These are phyloP conservation scores for Myochromella boudieri DNA, from an alignment of 768 basidiomycete genomes.

Conservation along the genomic window DNA sequence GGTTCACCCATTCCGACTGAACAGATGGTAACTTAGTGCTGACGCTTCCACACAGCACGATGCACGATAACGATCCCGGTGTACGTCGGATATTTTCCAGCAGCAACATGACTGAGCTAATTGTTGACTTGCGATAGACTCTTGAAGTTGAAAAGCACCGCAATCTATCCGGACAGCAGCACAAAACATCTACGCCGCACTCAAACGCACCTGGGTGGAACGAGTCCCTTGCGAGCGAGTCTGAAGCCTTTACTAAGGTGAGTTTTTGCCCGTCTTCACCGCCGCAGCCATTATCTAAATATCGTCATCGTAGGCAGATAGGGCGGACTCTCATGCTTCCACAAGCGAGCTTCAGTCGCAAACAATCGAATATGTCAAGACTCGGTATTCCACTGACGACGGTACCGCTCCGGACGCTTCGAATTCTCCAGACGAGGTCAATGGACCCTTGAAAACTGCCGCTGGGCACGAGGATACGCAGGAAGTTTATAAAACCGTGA, in stretches of 20 bases:
- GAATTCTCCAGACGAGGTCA: constrained; percentile 42
- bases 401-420: constrained; percentile 29
- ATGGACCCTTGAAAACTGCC: constrained; percentile 42
- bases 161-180: constrained; percentile 43
- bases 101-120: not conserved
- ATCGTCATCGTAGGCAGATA: constrained; percentile 38
- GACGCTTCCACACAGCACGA: constrained; percentile 37
- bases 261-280: not conserved
- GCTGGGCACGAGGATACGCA: constrained; percentile 25
- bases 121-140: constrained; percentile 29
- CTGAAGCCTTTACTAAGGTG: constrained; percentile 69
- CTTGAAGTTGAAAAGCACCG: constrained; percentile 54
- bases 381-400: constrained; percentile 38
- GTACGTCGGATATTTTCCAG: constrained; percentile 24
- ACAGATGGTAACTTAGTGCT: constrained; percentile 5
- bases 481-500: constrained; percentile 13
- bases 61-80: constrained; percentile 60
- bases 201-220: constrained; percentile 71
- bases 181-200: constrained; percentile 48
- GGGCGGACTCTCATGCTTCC: constrained; percentile 21
- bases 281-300: not conserved
- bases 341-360: constrained; percentile 35
- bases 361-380: constrained; percentile 42
- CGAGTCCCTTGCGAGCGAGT: constrained; percentile 58
- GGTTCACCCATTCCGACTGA: constrained; percentile 17